Evolutionary conservation across 257 asterid species (phyloP).

Genomic region (Solanum lycopersicoides): DNA sequence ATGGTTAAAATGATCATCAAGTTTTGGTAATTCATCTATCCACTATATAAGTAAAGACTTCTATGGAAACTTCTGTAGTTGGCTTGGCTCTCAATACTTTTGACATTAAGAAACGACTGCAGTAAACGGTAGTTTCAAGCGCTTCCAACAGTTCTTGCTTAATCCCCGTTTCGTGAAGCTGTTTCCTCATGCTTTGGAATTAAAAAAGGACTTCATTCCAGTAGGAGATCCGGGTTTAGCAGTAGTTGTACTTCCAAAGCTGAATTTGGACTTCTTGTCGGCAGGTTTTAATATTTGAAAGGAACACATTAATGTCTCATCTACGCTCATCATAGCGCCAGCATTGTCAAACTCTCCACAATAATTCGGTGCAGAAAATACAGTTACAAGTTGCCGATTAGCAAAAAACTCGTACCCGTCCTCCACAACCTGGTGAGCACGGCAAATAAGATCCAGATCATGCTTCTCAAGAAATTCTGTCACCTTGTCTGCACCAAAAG

Average conservation of each 20-base stretch:
- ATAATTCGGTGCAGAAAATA: conserved; percentile 29
- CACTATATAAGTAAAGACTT: background rate
- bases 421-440: conserved; percentile 33
- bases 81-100: background rate
- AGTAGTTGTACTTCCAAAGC: conserved; percentile 17
- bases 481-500: conserved; percentile 32
- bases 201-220: conserved; percentile 3
- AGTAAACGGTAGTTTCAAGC: background rate
- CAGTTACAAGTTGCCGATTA: conserved; percentile 22
- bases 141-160: background rate
- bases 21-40: background rate
- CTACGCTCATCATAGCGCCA: conserved; percentile 35
- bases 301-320: conserved; percentile 30
- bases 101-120: background rate
- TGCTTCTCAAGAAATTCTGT: conserved; percentile 22
- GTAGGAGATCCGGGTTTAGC: conserved; percentile 9
- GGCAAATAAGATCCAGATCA: conserved; percentile 27
- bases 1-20: background rate
- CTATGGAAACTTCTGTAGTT: background rate
- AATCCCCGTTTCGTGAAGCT: background rate
- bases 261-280: conserved; percentile 15
- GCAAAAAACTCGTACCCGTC: conserved; percentile 34
- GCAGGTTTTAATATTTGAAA: conserved; percentile 30
- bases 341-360: conserved; percentile 31
- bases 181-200: background rate